Conservation (phyloP, 2,329 filamentous ascomycete species). For the Cladosporium sp. region DNA sequence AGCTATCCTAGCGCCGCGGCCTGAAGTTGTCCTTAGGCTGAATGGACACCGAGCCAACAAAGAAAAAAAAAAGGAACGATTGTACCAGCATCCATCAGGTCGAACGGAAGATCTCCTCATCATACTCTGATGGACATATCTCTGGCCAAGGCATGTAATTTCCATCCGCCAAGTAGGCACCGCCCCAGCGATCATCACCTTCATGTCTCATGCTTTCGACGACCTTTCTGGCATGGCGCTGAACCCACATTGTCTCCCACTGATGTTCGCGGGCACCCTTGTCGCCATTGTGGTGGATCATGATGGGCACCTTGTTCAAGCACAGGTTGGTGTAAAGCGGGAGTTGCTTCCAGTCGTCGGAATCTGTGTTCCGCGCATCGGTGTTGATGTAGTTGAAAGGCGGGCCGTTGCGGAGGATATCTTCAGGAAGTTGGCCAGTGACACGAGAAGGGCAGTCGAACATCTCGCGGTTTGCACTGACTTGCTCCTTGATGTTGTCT, state of each 20-base stretch:
- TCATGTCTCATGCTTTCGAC: slow-evolving; percentile 17
- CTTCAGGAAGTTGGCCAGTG: slow-evolving; percentile 18
- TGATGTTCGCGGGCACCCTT: slow-evolving; percentile 20
- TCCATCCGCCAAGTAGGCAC: slow-evolving; percentile 9
- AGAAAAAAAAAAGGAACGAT: neutral
- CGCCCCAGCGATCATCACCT: slow-evolving; percentile 7
- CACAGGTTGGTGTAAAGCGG: slow-evolving; percentile 30
- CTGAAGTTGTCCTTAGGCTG: neutral
- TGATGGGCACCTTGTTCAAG: slow-evolving; percentile 29
- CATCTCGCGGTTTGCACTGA: slow-evolving; percentile 11
- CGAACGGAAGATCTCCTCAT: slow-evolving; percentile 24
- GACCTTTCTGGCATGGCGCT: slow-evolving; percentile 21
- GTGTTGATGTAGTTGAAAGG: slow-evolving; percentile 17
- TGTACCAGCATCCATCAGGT: neutral
- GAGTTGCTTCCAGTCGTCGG: slow-evolving; percentile 22
- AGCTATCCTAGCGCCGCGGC: neutral
- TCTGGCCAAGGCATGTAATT: slow-evolving; percentile 22
- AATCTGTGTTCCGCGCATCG: neutral
- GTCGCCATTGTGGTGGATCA: slow-evolving; percentile 33
- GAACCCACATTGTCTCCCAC: slow-evolving; percentile 26
- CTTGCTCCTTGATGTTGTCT: slow-evolving; percentile 16
- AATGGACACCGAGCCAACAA: neutral
- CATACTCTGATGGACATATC: slow-evolving; percentile 25
- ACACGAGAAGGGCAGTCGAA: slow-evolving; percentile 24
- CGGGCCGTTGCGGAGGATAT: slow-evolving; percentile 15